A percentile compares a stretch with the other conserved stretches of the same genome.
phyloP scores from a whole-genome alignment of 176 grass and related monocot genomes.

The Ensete glaucum region DNA sequence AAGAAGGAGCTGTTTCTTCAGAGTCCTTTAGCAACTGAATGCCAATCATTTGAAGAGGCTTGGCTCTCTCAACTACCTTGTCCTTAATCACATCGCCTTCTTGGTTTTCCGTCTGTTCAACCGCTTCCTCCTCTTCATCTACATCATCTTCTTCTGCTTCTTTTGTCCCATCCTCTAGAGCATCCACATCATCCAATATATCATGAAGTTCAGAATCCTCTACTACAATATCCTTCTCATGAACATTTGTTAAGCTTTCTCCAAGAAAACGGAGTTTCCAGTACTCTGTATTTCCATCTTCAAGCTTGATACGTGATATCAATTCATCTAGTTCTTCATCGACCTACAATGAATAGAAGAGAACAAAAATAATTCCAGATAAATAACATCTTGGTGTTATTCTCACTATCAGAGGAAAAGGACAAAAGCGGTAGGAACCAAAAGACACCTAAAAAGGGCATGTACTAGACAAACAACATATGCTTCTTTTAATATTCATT shows the following conservation, averaged over 20 bases:
- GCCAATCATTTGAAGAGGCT: constrained; percentile 82
- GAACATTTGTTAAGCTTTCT: constrained; percentile 57
- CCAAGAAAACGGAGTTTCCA: constrained; percentile 90
- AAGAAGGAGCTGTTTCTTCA: constrained; percentile 44
- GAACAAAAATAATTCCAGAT: not conserved
- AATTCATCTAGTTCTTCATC: constrained; percentile 79
- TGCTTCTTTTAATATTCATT: not conserved
- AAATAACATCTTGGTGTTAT: not conserved
- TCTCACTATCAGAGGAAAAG: not conserved
- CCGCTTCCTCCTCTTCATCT: constrained; percentile 64
- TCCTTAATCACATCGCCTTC: constrained; percentile 47
- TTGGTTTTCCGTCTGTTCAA: constrained; percentile 55
- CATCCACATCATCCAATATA: constrained; percentile 39
- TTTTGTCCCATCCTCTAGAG: constrained; percentile 43
- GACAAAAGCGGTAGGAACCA: not conserved
- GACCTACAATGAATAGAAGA: constrained; percentile 43
- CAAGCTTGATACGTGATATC: constrained; percentile 74
- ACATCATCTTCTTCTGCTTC: constrained; percentile 72
- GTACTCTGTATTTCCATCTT: constrained; percentile 95
- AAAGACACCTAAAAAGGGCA: not conserved
- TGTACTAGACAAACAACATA: not conserved
- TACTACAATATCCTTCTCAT: constrained; percentile 41
- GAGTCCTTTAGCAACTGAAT: constrained; percentile 80
- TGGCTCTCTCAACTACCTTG: constrained; percentile 48
- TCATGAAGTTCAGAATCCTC: constrained; percentile 42